A percentile compares a stretch with the other conserved stretches of the same genome.
These are phyloP conservation scores for Mortierella sp. DNA, from an alignment of 371 early-diverging fungal species.

Conservation along the genomic window DNA sequence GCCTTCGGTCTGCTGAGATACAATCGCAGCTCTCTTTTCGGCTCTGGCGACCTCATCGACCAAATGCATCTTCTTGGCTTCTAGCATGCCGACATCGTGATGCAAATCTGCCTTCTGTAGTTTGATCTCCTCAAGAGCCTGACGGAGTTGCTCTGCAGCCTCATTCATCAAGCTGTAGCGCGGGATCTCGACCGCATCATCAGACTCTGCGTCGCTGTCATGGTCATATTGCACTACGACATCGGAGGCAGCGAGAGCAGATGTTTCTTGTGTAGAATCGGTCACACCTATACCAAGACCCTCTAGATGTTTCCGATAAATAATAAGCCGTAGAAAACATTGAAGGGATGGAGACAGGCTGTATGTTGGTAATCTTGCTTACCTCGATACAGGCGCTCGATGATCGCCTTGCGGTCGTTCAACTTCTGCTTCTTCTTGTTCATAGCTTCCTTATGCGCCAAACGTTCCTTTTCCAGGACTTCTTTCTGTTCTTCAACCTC, in stretches of 20 bases:
- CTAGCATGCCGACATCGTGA: constrained; percentile 20
- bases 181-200: neutral
- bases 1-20: too few species aligned
- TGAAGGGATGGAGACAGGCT: neutral
- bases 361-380: neutral
- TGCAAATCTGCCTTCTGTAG: constrained; percentile 11
- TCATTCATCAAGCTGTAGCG: constrained; percentile 19
- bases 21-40: neutral
- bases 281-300: constrained; percentile 19
- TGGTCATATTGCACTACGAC: neutral
- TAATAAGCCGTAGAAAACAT: neutral
- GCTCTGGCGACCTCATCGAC: neutral
- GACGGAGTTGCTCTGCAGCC: constrained; percentile 30
- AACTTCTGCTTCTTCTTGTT: constrained; percentile 3
- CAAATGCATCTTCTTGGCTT: constrained; percentile 2
- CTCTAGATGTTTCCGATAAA: constrained; percentile 4
- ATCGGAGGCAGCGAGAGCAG: neutral
- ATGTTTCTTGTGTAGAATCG: neutral
- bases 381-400: constrained; percentile 17
- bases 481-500: neutral
- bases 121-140: constrained; percentile 30
- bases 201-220: constrained; percentile 1
- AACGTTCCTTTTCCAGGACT: neutral
- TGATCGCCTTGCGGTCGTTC: constrained; percentile 1
- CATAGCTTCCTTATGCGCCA: neutral